Evolutionary conservation across 164 flowering plant genomes (phyloP).

Genomic region (Piper betle): DNA sequence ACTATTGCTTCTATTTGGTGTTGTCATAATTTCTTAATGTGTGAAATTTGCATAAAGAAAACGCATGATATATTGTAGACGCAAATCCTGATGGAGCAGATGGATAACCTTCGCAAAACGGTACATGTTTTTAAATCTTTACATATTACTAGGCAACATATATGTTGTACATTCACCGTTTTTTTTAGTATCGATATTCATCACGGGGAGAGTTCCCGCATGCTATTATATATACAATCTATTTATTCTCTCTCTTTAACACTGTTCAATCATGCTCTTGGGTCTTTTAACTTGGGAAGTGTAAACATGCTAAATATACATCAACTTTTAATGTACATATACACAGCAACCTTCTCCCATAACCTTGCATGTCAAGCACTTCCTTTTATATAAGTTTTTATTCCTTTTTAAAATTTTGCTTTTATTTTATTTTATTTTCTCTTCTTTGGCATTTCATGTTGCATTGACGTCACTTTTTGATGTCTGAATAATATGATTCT

Average conservation of each 20-base stretch:
- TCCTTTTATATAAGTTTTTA: too few species aligned
- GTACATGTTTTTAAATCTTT: constrained; percentile 15
- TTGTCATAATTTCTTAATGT: background rate
- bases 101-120: constrained; percentile 80
- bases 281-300: background rate
- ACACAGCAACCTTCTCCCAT: too few species aligned
- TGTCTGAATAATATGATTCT: too few species aligned
- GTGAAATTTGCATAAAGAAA: background rate
- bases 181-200: background rate
- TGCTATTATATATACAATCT: background rate
- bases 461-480: too few species aligned
- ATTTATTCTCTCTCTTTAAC: background rate
- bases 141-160: background rate
- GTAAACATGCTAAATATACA: background rate
- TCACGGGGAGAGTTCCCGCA: background rate
- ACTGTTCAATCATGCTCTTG: background rate
- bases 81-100: constrained; percentile 67
- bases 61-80: constrained; percentile 27
- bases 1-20: background rate
- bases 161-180: background rate
- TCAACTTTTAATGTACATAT: too few species aligned
- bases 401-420: too few species aligned
- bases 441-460: too few species aligned
- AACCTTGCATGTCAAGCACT: too few species aligned
- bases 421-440: too few species aligned